phyloP scores from a whole-genome alignment of 306 rosid species.

The Quercus dentata region DNA sequence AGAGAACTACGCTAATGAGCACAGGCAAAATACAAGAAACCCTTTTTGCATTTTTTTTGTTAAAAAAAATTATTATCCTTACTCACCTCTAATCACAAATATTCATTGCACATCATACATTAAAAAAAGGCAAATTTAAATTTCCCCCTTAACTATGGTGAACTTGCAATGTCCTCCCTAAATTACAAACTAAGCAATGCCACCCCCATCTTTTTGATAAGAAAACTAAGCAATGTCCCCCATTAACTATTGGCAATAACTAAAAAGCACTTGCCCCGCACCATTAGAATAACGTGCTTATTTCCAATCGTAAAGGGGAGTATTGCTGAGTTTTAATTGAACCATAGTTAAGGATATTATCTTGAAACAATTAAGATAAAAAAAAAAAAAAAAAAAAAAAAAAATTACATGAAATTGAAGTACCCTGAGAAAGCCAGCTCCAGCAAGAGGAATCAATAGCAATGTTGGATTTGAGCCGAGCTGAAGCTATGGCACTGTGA shows the following conservation, averaged over 20 bases:
- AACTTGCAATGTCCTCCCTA: too few species aligned
- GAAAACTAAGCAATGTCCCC: too few species aligned
- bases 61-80: background rate
- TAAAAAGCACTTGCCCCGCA: too few species aligned
- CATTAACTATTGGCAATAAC: too few species aligned
- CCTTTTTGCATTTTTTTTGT: background rate
- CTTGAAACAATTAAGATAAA: background rate
- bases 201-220: too few species aligned
- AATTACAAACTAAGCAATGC: too few species aligned
- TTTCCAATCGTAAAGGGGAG: too few species aligned
- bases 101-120: background rate
- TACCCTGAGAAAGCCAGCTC: slow-evolving; percentile 91
- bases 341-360: background rate
- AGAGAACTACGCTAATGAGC: background rate
- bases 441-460: slow-evolving; percentile 72
- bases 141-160: too few species aligned
- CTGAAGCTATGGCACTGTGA: slow-evolving; percentile 77
- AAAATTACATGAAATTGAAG: background rate
- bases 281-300: too few species aligned
- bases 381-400: background rate
- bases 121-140: too few species aligned
- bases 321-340: too few species aligned
- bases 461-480: slow-evolving; percentile 78
- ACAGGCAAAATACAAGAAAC: background rate
- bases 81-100: background rate